Evolutionary conservation across 345 rosid genomes (phyloP).

Genomic region (Eutrema japonicum): DNA sequence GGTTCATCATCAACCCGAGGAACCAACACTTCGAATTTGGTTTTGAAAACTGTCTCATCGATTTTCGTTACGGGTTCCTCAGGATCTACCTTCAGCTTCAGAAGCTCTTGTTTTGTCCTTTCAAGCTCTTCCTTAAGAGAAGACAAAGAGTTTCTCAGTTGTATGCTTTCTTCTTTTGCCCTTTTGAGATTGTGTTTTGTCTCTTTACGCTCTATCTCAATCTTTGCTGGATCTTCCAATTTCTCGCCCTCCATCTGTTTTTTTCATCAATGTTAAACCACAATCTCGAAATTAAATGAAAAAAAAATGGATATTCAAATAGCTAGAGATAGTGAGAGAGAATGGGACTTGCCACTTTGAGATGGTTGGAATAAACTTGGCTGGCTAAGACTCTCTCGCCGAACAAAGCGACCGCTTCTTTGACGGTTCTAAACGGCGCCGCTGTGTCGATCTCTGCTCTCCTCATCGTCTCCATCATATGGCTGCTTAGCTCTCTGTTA

Average conservation of each 20-base stretch:
- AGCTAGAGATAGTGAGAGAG: neutral
- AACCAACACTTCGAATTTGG: conserved; percentile 49
- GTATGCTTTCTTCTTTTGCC: conserved; percentile 67
- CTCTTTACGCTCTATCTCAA: conserved; percentile 64
- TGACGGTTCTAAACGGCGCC: conserved; percentile 77
- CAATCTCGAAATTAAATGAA: neutral
- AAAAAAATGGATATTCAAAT: neutral
- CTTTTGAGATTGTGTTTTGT: conserved; percentile 67
- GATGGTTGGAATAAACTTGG: conserved; percentile 64
- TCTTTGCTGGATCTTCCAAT: conserved; percentile 25
- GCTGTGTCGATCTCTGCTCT: conserved; percentile 79
- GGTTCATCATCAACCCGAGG: conserved; percentile 30
- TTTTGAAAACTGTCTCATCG: conserved; percentile 35
- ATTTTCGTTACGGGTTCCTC: conserved; percentile 33
- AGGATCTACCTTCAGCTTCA: conserved; percentile 47
- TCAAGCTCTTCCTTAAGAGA: conserved; percentile 79
- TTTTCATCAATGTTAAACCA: conserved; percentile 8
- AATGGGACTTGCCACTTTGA: conserved; percentile 49
- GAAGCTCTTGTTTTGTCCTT: conserved; percentile 70
- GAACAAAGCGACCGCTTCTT: conserved; percentile 80
- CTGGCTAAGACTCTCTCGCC: conserved; percentile 74
- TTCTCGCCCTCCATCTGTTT: conserved; percentile 50
- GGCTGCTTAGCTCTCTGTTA: conserved; percentile 19
- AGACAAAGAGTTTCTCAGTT: conserved; percentile 62
- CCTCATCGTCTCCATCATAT: conserved; percentile 39